phyloP scores from a whole-genome alignment of 257 asterid genomes.

The Oldenlandia corymbosa region DNA sequence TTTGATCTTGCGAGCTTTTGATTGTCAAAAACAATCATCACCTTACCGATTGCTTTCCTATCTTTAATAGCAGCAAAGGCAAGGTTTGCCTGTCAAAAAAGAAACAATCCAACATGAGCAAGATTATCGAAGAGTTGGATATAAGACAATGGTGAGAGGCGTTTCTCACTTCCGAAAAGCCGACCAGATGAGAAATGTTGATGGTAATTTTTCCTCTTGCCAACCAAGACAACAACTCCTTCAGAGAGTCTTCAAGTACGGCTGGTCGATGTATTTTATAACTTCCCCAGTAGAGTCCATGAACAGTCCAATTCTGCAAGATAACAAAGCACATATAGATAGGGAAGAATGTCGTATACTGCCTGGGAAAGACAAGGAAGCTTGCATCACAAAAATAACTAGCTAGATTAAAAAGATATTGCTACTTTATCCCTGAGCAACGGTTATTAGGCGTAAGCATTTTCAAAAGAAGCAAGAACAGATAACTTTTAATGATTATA shows the following conservation, averaged over 20 bases:
- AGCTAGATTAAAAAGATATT: no score
- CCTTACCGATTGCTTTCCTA: slow-evolving; percentile 91
- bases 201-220: slow-evolving; percentile 59
- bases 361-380: background rate
- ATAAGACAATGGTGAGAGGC: background rate
- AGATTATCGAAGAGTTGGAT: background rate
- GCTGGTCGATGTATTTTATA: slow-evolving; percentile 54
- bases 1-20: slow-evolving; percentile 38
- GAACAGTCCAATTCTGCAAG: slow-evolving; percentile 87
- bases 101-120: background rate
- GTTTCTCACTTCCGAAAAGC: slow-evolving; percentile 62
- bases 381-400: no score
- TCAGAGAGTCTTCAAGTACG: slow-evolving; percentile 70
- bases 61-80: slow-evolving; percentile 82
- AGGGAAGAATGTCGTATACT: background rate
- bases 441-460: background rate
- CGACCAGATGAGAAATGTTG: slow-evolving; percentile 65
- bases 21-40: slow-evolving; percentile 60
- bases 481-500: background rate
- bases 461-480: background rate
- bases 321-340: background rate
- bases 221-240: slow-evolving; percentile 82
- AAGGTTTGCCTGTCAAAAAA: slow-evolving; percentile 57
- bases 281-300: slow-evolving; percentile 97
- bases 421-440: no score